A percentile compares a stretch with the other conserved stretches of the same genome.
Evolutionary conservation across 2,329 filamentous ascomycete genomes (phyloP).

Genomic region (Fusarium brevicatenulatum): DNA sequence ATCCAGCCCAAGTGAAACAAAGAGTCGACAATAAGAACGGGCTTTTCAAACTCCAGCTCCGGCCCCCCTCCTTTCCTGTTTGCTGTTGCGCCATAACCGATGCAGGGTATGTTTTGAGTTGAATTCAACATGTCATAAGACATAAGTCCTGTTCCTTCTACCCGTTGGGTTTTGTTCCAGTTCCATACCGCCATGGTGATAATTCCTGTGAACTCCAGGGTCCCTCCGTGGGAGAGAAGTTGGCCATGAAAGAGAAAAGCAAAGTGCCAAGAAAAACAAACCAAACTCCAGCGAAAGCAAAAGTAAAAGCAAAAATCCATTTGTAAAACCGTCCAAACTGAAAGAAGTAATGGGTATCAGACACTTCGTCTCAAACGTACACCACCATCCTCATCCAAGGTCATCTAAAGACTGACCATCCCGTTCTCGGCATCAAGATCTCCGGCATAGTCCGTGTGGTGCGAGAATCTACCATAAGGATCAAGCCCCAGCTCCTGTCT

Average conservation of each 20-base stretch:
- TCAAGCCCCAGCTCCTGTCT: slow-evolving; percentile 62
- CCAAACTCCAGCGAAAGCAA: slow-evolving; percentile 13
- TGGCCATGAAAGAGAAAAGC: slow-evolving; percentile 11
- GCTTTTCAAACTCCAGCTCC: slow-evolving; percentile 36
- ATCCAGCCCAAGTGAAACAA: slow-evolving; percentile 7
- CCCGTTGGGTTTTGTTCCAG: slow-evolving; percentile 18
- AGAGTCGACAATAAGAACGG: slow-evolving; percentile 17
- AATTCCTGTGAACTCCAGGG: slow-evolving; percentile 34
- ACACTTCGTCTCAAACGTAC: slow-evolving; percentile 21
- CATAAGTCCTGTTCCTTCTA: slow-evolving; percentile 28
- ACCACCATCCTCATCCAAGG: neutral
- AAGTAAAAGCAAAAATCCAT: slow-evolving; percentile 15
- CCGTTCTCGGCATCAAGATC: slow-evolving; percentile 48
- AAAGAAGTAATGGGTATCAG: slow-evolving; percentile 35
- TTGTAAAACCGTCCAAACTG: slow-evolving; percentile 12
- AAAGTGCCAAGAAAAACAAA: slow-evolving; percentile 6
- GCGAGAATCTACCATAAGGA: slow-evolving; percentile 43
- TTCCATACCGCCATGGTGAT: slow-evolving; percentile 15
- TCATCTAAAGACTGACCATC: slow-evolving; percentile 47
- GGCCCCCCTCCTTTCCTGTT: slow-evolving; percentile 22
- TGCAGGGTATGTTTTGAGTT: slow-evolving; percentile 46
- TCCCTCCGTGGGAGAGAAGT: slow-evolving; percentile 22
- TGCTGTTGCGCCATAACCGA: slow-evolving; percentile 41
- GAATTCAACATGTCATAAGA: slow-evolving; percentile 33
- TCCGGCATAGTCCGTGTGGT: slow-evolving; percentile 30